Evolutionary conservation across 768 basidiomycete species (phyloP).

Genomic region (Pisolithus tinctorius): DNA sequence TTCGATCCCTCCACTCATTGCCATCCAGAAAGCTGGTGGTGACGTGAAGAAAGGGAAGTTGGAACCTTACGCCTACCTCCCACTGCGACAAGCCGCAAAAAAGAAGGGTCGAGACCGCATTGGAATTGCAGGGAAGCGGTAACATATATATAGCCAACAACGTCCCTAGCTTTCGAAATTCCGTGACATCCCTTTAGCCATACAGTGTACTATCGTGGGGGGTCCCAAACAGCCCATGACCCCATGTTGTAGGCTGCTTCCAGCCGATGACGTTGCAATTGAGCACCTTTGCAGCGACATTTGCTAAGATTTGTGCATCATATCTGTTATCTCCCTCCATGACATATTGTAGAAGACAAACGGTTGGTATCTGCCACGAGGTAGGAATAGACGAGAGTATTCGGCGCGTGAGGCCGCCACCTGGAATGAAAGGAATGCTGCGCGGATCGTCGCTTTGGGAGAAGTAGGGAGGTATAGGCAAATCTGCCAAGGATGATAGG

Average conservation of each 20-base stretch:
- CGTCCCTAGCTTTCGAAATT: too few relatives aligned
- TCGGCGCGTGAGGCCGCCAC: constrained; percentile 66
- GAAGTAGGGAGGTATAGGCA: constrained; percentile 51
- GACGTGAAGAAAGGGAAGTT: constrained; percentile 83
- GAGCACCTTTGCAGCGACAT: constrained; percentile 44
- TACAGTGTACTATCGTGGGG: constrained; percentile 70
- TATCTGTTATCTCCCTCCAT: constrained; percentile 77
- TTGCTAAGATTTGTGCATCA: constrained; percentile 61
- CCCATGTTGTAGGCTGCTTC: constrained; percentile 65
- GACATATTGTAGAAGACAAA: constrained; percentile 64
- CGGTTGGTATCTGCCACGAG: constrained; percentile 47
- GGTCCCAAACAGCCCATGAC: constrained; percentile 54
- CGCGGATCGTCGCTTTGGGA: constrained; percentile 27
- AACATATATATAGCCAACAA: constrained; percentile 8
- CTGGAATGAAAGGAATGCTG: constrained; percentile 67
- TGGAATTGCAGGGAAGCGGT: constrained; percentile 61
- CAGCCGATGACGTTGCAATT: constrained; percentile 36
- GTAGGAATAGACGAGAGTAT: constrained; percentile 52
- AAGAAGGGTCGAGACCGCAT: constrained; percentile 41
- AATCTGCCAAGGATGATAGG: constrained; percentile 34
- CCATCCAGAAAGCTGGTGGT: constrained; percentile 82
- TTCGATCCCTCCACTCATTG: constrained; percentile 3
- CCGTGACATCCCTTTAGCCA: constrained; percentile 36
- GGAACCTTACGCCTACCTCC: constrained; percentile 91
- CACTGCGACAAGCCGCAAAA: constrained; percentile 79